Evolutionary conservation across 306 rosid species (phyloP), one percentile per base, ranked within the genome.

Genomic region (Acmispon strigosus): DNA sequence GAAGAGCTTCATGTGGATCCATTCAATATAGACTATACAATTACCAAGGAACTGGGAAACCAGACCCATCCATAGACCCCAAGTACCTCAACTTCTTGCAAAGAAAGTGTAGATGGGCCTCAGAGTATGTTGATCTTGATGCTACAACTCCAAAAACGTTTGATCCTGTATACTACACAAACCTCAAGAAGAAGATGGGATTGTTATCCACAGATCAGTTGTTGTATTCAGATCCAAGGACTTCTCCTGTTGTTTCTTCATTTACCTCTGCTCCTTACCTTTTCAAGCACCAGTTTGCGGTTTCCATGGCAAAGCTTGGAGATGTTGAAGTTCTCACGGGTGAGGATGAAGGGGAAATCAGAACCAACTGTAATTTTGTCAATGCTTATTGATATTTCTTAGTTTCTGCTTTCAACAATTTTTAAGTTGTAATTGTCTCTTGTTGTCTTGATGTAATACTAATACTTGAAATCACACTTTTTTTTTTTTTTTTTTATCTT

Each of bases 51-150:
- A 88, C 88, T 10, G 85, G 87, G 0, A 84, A 74, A 74, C 62
- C 86, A n/a, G 96, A 93, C 84, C 86, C 89, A 50, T 57, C 89
- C 10, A 15, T 88, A 10, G 73, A 83, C 68, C 54, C 76, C 0
- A 72, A 69, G 42, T 90, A 88, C 74, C 20, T 86, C 0, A 88
- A 80, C 69, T 94, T 73, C 82, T 84, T 87, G 87, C 79, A 76
- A 65, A 87, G 96, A 51, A 88, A 90, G 73, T 89, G 97, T 60
- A 74, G 96, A 84, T 94, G 98, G 98, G 90, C 85, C 4, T 85
- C 91, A 0, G 98, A 90, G 3, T 87, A 83, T 69, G 90, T 86
- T n/a, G 87, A 89, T 18, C 92, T 90, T 14, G 98, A 94, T 82
- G 88, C 94, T 0, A 72, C 74, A 52, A 88, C 90, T 5, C 95